Evolutionary conservation across 2,329 filamentous ascomycete species (phyloP).

Genomic region (Fusarium incarnatum): DNA sequence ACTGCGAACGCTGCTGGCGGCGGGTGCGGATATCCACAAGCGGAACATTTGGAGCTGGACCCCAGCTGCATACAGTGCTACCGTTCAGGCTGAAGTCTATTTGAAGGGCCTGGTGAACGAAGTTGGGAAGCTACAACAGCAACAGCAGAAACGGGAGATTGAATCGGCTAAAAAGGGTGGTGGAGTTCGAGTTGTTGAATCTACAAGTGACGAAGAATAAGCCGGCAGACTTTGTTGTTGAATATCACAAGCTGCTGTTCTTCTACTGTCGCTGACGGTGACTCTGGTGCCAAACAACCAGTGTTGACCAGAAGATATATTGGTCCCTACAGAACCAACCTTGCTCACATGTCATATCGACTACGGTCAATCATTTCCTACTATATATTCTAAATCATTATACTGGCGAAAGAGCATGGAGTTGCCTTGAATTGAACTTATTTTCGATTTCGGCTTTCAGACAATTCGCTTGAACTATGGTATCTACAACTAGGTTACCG

Average conservation of each 20-base stretch:
- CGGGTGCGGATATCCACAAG: constrained; percentile 79
- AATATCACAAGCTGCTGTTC: not conserved
- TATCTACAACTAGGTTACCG: not conserved
- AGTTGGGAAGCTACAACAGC: constrained; percentile 67
- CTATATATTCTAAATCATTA: not conserved
- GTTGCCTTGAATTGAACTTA: constrained; percentile 32
- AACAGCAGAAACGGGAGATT: constrained; percentile 51
- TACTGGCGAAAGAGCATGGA: constrained; percentile 18
- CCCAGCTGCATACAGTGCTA: constrained; percentile 84
- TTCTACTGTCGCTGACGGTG: not conserved
- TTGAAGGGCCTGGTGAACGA: constrained; percentile 81
- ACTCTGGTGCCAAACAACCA: not conserved
- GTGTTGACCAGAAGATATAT: not conserved
- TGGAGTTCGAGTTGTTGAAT: constrained; percentile 59
- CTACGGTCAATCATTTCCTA: constrained; percentile 13
- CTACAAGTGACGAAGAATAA: constrained; percentile 51
- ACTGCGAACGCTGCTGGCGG: constrained; percentile 79
- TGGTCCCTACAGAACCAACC: constrained; percentile 1
- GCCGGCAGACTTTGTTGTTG: not conserved
- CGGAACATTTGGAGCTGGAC: constrained; percentile 85
- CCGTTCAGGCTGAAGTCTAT: constrained; percentile 86
- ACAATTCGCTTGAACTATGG: not conserved
- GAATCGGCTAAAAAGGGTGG: constrained; percentile 57
- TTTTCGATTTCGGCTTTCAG: not conserved
- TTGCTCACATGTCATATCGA: not conserved